Conservation (phyloP, 1,284 basidiomycete species). For the Puccinia polysora region DNA sequence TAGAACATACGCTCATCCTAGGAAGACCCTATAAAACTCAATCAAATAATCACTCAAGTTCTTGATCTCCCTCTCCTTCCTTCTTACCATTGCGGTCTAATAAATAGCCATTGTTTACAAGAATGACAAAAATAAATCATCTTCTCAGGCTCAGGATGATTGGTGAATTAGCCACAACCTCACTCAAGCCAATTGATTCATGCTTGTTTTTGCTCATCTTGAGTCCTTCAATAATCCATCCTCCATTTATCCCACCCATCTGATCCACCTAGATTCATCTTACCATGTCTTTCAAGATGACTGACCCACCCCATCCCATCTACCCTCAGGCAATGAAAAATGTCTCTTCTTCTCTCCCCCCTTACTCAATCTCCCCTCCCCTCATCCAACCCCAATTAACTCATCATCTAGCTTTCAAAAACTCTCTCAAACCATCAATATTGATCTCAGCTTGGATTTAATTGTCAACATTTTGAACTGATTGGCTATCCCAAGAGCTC, state of each 20-base stretch:
- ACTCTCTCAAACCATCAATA: not conserved
- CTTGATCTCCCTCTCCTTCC: no score
- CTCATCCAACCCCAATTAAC: not conserved
- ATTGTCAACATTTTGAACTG: not conserved
- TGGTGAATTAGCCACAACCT: constrained; percentile 41
- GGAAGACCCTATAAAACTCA: no score
- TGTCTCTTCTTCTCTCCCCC: constrained; percentile 41
- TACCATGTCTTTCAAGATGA: not conserved
- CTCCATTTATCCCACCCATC: not conserved
- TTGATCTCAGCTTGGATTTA: not conserved
- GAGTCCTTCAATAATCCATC: not conserved
- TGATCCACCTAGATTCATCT: not conserved
- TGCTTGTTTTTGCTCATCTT: constrained; percentile 41
- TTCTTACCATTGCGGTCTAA: no score
- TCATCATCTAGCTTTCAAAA: not conserved
- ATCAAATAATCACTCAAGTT: no score
- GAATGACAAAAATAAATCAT: no score
- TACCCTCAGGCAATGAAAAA: constrained; percentile 34
- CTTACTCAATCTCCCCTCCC: constrained; percentile 26
- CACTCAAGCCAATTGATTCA: constrained; percentile 9
- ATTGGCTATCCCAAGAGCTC: constrained; percentile 7
- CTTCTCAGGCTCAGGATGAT: no score
- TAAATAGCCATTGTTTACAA: no score
- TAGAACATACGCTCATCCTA: no score
- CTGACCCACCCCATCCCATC: no score